phyloP scores from a whole-genome alignment of 495 filamentous ascomycete species.

The Penicillium lividum region DNA sequence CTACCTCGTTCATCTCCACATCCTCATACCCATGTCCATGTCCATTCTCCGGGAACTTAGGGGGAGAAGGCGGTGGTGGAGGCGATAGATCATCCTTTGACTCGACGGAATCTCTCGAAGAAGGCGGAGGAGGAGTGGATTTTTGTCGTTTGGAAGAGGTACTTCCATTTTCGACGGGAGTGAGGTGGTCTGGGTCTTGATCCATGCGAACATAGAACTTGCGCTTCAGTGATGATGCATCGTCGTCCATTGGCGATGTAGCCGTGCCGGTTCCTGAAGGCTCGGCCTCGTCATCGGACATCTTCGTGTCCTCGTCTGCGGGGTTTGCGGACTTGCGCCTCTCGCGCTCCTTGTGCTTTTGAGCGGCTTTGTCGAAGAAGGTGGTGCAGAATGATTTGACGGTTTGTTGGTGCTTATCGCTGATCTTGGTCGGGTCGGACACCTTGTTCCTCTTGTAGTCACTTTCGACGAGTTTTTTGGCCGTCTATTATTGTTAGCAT shows the following conservation, averaged over 20 bases:
- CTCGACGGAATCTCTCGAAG: slow-evolving; percentile 20
- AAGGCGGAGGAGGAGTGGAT: slow-evolving; percentile 40
- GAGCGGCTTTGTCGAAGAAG: slow-evolving; percentile 81
- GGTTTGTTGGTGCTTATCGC: slow-evolving; percentile 74
- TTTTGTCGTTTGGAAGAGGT: slow-evolving; percentile 39
- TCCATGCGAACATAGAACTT: slow-evolving; percentile 42
- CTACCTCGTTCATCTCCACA: slow-evolving; percentile 11
- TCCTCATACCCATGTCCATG: slow-evolving; percentile 5
- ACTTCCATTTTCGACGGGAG: slow-evolving; percentile 26
- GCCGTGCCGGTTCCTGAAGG: slow-evolving; percentile 4
- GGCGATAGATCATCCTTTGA: slow-evolving; percentile 20
- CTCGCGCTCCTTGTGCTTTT: slow-evolving; percentile 70
- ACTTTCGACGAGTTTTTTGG: slow-evolving; percentile 82
- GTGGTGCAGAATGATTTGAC: slow-evolving; percentile 79
- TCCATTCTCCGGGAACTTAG: slow-evolving; percentile 10
- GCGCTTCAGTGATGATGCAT: slow-evolving; percentile 25
- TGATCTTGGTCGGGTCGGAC: slow-evolving; percentile 76
- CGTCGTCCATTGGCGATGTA: slow-evolving; percentile 25
- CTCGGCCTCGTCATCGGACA: slow-evolving; percentile 58
- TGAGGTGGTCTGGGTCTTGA: slow-evolving; percentile 51
- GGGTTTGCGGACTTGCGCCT: slow-evolving; percentile 57
- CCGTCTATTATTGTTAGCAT: slow-evolving; percentile 43
- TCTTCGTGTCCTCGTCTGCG: slow-evolving; percentile 47
- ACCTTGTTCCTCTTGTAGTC: slow-evolving; percentile 88
- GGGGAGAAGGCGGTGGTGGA: slow-evolving; percentile 28